These are phyloP conservation scores for Pichia cactophila DNA, from an alignment of 1,139 yeast species.

Conservation along the genomic window DNA sequence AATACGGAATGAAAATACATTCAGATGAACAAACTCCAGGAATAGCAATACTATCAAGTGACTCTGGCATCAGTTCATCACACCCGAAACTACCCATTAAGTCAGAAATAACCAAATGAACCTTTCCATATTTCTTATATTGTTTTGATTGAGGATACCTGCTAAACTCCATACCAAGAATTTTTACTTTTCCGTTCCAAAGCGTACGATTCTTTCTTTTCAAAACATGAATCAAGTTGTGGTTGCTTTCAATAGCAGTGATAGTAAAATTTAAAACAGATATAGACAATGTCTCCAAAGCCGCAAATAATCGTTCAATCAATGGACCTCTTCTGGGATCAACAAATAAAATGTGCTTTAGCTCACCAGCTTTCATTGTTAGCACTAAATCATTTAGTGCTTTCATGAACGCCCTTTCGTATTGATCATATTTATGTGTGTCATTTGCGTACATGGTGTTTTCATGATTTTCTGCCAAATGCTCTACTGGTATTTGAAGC, in stretches of 20 bases:
- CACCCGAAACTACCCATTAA: constrained; percentile 87
- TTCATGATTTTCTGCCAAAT: constrained; percentile 50
- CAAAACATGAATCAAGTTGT: constrained; percentile 47
- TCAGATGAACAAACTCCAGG: constrained; percentile 30
- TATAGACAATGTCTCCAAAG: constrained; percentile 30
- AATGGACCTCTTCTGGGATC: constrained; percentile 90
- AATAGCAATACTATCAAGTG: constrained; percentile 33
- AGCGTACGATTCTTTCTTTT: constrained; percentile 33
- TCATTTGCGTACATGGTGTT: constrained; percentile 66
- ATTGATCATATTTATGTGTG: constrained; percentile 54
- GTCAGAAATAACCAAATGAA: constrained; percentile 67
- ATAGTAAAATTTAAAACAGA: constrained; percentile 30
- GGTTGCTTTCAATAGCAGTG: constrained; percentile 66
- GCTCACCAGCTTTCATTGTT: not conserved
- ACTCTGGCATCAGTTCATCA: constrained; percentile 84
- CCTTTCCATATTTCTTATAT: constrained; percentile 10
- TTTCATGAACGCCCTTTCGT: constrained; percentile 54
- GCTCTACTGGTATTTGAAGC: constrained; percentile 56
- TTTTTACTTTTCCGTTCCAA: constrained; percentile 42
- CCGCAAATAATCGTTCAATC: constrained; percentile 44
- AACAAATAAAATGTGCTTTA: constrained; percentile 45
- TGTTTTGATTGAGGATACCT: constrained; percentile 1
- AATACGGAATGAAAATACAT: constrained; percentile 54
- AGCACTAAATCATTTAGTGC: constrained; percentile 41
- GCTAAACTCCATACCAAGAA: constrained; percentile 54